These are phyloP conservation scores for Podospora sp. DNA, from an alignment of 495 filamentous ascomycete genomes.

Conservation along the genomic window DNA sequence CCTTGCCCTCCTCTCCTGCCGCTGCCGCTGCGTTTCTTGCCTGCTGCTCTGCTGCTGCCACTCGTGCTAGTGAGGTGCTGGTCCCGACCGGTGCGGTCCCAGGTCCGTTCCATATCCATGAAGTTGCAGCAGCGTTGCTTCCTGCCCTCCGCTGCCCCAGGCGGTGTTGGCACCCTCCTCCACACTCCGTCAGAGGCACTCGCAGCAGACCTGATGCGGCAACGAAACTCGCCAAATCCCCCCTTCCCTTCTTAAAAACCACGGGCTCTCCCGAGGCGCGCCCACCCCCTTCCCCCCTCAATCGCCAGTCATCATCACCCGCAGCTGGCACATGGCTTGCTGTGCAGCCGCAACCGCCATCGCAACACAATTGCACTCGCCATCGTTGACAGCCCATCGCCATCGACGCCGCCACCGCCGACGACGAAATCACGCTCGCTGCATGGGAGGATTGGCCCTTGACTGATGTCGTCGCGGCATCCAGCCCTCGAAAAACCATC, in stretches of 20 bases:
- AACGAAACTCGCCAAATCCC: slow-evolving; percentile 6
- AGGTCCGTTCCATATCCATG: background rate
- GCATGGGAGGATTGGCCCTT: slow-evolving; percentile 13
- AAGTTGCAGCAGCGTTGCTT: background rate
- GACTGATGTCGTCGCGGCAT: slow-evolving; percentile 19
- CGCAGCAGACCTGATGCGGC: background rate
- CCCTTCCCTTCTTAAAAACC: slow-evolving; percentile 19
- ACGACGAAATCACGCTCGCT: background rate
- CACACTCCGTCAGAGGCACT: slow-evolving; percentile 3
- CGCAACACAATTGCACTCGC: background rate
- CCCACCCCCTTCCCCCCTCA: slow-evolving; percentile 16
- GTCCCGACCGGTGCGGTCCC: background rate
- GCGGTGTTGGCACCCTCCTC: slow-evolving; percentile 10
- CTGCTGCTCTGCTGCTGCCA: no score
- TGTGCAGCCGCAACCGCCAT: slow-evolving; percentile 13
- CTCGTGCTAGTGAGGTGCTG: background rate
- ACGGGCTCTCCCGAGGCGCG: slow-evolving; percentile 21
- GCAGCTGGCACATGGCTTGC: slow-evolving; percentile 19
- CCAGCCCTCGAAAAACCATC: background rate
- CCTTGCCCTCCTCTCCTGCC: slow-evolving; percentile 5
- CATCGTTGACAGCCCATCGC: background rate
- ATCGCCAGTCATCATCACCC: slow-evolving; percentile 21
- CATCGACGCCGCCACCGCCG: slow-evolving; percentile 10
- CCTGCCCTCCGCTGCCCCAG: background rate
- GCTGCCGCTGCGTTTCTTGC: background rate